A percentile compares a stretch with the other conserved stretches of the same genome.
These are phyloP conservation scores for Penicillium sp. DNA, from an alignment of 2,329 filamentous ascomycete species.

Conservation along the genomic window DNA sequence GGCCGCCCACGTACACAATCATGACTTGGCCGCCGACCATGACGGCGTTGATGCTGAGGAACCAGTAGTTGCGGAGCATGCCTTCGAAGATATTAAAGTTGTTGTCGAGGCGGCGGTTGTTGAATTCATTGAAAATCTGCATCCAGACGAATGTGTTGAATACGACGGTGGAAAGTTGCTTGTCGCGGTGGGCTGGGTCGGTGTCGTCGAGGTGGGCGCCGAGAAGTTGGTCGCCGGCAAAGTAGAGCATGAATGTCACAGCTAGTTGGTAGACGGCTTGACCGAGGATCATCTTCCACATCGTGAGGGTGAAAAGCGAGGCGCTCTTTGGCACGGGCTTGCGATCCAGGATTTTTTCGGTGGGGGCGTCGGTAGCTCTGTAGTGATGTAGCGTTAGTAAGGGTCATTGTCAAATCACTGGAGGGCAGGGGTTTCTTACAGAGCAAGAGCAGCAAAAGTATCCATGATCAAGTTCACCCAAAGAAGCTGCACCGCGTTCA, in stretches of 20 bases:
- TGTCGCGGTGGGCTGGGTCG: constrained; percentile 42
- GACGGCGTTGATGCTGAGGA: constrained; percentile 80
- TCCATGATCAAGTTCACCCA: constrained; percentile 99
- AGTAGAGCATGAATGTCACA: constrained; percentile 82
- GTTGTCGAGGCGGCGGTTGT: constrained; percentile 94
- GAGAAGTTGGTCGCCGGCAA: constrained; percentile 69
- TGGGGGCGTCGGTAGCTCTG: constrained; percentile 82
- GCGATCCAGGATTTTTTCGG: constrained; percentile 77
- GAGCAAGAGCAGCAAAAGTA: constrained; percentile 84
- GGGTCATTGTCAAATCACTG: background rate
- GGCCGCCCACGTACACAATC: constrained; percentile 85
- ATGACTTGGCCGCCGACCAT: constrained; percentile 90
- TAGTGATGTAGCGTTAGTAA: constrained; percentile 7
- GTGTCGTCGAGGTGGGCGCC: constrained; percentile 58
- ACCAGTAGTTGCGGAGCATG: constrained; percentile 83
- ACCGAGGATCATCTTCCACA: constrained; percentile 99
- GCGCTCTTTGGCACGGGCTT: constrained; percentile 78
- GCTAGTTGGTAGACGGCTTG: constrained; percentile 87
- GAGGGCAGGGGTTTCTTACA: constrained; percentile 50
- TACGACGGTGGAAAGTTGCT: constrained; percentile 76
- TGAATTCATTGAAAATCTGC: constrained; percentile 99
- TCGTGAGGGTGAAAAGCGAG: constrained; percentile 80
- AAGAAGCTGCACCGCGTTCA: constrained; percentile 87
- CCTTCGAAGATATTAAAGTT: constrained; percentile 95
- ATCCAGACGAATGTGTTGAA: constrained; percentile 99